A percentile compares a stretch with the other conserved stretches of the same genome.
These are phyloP conservation scores for Stephania yunnanensis DNA, from an alignment of 164 flowering plant species.

Conservation along the genomic window DNA sequence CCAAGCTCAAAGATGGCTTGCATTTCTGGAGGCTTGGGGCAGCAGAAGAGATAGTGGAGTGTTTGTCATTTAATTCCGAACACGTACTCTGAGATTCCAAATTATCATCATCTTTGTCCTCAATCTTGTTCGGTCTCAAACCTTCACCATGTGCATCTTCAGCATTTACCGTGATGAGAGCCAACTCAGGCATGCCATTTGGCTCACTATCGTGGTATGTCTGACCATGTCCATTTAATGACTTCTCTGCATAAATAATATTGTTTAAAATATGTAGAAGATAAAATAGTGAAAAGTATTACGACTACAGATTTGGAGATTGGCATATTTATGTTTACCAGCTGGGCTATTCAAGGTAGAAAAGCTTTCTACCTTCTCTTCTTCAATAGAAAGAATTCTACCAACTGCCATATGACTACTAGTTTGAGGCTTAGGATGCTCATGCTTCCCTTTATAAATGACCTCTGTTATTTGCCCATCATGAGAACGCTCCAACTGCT, in stretches of 20 bases:
- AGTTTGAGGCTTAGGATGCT: slow-evolving; percentile 82
- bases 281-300: slow-evolving; percentile 11
- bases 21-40: slow-evolving; percentile 29
- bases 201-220: slow-evolving; percentile 26
- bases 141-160: slow-evolving; percentile 33
- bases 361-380: slow-evolving; percentile 42
- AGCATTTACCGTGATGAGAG: slow-evolving; percentile 38
- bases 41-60: slow-evolving; percentile 23
- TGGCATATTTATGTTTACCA: slow-evolving; percentile 31
- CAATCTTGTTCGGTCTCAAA: slow-evolving; percentile 18
- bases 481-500: slow-evolving; percentile 66
- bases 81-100: slow-evolving; percentile 21
- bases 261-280: slow-evolving; percentile 15
- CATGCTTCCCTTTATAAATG: slow-evolving; percentile 69
- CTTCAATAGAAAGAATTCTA: slow-evolving; percentile 42
- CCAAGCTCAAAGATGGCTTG: slow-evolving; percentile 23
- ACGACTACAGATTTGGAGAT: slow-evolving; percentile 2
- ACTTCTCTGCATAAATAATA: slow-evolving; percentile 27
- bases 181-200: slow-evolving; percentile 35
- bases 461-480: slow-evolving; percentile 75
- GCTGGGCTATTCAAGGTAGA: slow-evolving; percentile 33
- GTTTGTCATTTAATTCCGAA: background rate
- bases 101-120: slow-evolving; percentile 43
- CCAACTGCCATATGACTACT: slow-evolving; percentile 54
- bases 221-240: slow-evolving; percentile 30